Base-by-base conservation (phyloP, 2,329 filamentous ascomycete genomes). In the Thermothelomyces thermophilus region DNA sequence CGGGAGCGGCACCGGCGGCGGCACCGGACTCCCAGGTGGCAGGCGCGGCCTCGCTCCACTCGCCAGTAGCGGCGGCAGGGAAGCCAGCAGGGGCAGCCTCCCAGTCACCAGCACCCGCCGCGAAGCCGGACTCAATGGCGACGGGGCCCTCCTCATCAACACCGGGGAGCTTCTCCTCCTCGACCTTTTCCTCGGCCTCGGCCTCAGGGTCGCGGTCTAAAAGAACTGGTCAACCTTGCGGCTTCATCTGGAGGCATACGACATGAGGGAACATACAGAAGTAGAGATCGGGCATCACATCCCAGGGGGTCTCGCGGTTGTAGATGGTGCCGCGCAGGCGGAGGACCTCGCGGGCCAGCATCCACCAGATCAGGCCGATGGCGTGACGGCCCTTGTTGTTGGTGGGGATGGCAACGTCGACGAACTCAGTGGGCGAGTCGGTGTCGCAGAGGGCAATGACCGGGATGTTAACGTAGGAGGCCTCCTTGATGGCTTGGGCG, bases 361-460 rank as follows among this genome's bases (percentile, higher is more conserved):
- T 86, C 93, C 93, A 98, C 93, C 93, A 98, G 79, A 98, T 74
- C 67, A 93, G 82, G 80, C 93, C 93, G 67, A 98, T 98, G 72
- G 94, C 85, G 79, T 97, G 90, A 72, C 93, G 91, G 81, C 90
- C 91, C 87, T 98, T 98, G 89, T 98, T 98, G 89, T 98, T 98
- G 80, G 93, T 96, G 69, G 93, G 93, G 77, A 98, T 98, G 75
- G 93, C 93, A 74, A 97, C 89, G 71, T 98, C 93, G 72, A 98
- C 93, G 80, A 91, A 98, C 79, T 98, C 91, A 74, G 93, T 97
- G 68, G 93, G 93, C 56, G 93, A 97, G 82, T 98, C 93, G 70
- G 91, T 96, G 77, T 98, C 93, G 80, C 87, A 93, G 65, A 98
- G 90, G 68, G 90, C 93, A 69, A 98, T 96, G 76, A 98, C 93